Percentiles rank a stretch among this genome's conserved stretches.
These are phyloP conservation scores for Thalassiosira mediterranea DNA, from an alignment of 352 stramenopile genomes.

Conservation along the genomic window DNA sequence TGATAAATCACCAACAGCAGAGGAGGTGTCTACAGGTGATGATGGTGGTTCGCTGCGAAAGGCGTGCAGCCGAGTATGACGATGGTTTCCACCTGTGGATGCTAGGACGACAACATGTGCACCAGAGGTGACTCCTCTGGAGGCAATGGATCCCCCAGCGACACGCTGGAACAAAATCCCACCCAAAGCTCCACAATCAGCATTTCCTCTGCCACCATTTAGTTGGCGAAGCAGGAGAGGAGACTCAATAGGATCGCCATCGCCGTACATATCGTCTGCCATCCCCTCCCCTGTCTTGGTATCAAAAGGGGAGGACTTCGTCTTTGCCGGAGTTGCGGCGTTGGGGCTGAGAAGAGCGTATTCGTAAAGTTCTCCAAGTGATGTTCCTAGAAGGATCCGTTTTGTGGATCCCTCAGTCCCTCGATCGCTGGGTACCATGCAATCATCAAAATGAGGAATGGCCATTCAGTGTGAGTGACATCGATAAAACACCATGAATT, in stretches of 20 bases:
- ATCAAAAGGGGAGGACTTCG: constrained; percentile 52
- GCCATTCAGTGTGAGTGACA: too few species aligned
- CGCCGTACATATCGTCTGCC: constrained; percentile 2
- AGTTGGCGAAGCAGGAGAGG: constrained; percentile 45
- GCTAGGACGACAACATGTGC: constrained; percentile 65
- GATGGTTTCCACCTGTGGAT: constrained; percentile 70
- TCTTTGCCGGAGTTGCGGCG: constrained; percentile 19
- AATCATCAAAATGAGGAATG: not conserved
- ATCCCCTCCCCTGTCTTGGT: constrained; percentile 33
- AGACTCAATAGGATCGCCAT: constrained; percentile 41
- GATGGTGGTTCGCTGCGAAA: constrained; percentile 56
- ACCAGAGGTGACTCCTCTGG: constrained; percentile 41
- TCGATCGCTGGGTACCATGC: constrained; percentile 43
- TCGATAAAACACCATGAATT: too few species aligned
- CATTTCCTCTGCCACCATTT: constrained; percentile 16
- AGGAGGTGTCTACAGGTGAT: constrained; percentile 4
- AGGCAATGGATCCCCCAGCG: constrained; percentile 14
- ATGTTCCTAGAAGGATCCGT: constrained; percentile 78
- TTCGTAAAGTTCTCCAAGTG: constrained; percentile 78
- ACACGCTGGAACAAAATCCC: constrained; percentile 74
- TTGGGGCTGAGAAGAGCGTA: constrained; percentile 59
- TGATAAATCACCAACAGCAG: too few species aligned
- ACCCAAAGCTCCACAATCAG: constrained; percentile 57
- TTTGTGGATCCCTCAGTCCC: constrained; percentile 81
- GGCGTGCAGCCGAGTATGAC: constrained; percentile 74